These are phyloP conservation scores for Chlamydomonas asymmetrica DNA, from an alignment of 139 green algal species.

Conservation along the genomic window DNA sequence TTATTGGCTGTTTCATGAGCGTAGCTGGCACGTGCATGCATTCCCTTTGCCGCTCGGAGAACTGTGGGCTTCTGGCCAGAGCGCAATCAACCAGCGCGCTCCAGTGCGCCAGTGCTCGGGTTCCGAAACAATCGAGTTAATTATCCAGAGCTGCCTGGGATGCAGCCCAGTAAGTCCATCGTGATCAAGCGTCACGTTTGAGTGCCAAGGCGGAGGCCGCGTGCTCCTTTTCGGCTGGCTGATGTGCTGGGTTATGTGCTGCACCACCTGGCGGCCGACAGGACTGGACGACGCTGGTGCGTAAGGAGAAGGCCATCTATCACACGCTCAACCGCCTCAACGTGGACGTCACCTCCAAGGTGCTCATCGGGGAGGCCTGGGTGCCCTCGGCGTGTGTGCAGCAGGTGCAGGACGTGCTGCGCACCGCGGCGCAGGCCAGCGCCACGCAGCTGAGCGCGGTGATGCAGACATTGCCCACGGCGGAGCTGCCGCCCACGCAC, in stretches of 20 bases:
- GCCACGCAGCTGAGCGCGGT: conserved; percentile 66
- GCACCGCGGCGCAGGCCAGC: conserved; percentile 39
- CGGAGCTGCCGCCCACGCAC: conserved; percentile 89
- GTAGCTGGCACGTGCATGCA: no score
- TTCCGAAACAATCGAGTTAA: no score
- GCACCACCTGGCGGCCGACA: conserved; percentile 49
- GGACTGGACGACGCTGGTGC: conserved; percentile 61
- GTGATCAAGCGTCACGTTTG: no score
- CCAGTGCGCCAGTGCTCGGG: no score
- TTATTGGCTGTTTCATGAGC: no score
- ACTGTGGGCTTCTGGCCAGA: no score
- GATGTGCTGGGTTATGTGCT: conserved; percentile 71
- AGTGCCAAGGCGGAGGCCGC: no score
- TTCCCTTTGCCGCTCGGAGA: no score
- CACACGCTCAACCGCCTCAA: conserved; percentile 96
- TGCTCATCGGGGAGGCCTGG: conserved; percentile 74
- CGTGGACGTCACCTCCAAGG: conserved; percentile 91
- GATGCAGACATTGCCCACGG: conserved; percentile 83
- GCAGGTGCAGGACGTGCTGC: conserved; percentile 69
- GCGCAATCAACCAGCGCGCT: no score
- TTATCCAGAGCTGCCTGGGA: no score
- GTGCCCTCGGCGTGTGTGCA: conserved; percentile 53
- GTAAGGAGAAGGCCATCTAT: conserved; percentile 90
- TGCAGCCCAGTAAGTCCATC: no score
- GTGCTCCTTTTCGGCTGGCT: no score